Evolutionary conservation across 1,284 basidiomycete species (phyloP).

Genomic region (Apiotrichum veenhuisii): DNA sequence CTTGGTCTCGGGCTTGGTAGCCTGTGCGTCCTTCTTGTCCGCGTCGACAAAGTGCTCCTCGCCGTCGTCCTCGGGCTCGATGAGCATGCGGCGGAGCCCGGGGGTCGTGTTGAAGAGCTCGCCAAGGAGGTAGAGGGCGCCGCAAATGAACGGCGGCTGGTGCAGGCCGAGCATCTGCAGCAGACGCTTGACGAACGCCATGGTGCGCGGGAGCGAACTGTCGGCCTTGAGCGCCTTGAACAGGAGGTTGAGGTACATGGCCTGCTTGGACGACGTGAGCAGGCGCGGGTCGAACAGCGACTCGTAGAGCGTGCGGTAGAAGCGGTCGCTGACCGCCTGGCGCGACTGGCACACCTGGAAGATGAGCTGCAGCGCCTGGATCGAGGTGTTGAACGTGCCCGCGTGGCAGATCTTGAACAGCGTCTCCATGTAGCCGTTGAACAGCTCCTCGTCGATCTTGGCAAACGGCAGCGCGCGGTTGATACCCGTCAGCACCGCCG

Average conservation of each 20-base stretch:
- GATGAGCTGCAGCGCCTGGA: slow-evolving; percentile 90
- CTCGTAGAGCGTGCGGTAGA: slow-evolving; percentile 86
- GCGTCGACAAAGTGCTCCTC: slow-evolving; percentile 56
- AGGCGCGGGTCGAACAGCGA: slow-evolving; percentile 82
- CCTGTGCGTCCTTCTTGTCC: slow-evolving; percentile 21
- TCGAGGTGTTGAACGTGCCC: slow-evolving; percentile 84
- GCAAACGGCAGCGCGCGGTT: slow-evolving; percentile 94
- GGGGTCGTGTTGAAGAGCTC: slow-evolving; percentile 73
- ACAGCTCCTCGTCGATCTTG: slow-evolving; percentile 62
- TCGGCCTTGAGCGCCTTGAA: slow-evolving; percentile 91
- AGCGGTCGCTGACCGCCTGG: slow-evolving; percentile 68
- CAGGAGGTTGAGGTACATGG: slow-evolving; percentile 93
- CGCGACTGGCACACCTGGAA: slow-evolving; percentile 64
- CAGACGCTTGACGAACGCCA: slow-evolving; percentile 81
- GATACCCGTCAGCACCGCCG: slow-evolving; percentile 88
- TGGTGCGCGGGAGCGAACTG: slow-evolving; percentile 59
- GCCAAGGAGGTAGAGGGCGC: slow-evolving; percentile 65
- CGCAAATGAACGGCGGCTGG: slow-evolving; percentile 84
- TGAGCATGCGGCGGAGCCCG: slow-evolving; percentile 66
- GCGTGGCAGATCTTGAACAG: slow-evolving; percentile 95
- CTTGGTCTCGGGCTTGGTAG: slow-evolving; percentile 11
- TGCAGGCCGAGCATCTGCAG: slow-evolving; percentile 75
- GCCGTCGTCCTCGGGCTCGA: slow-evolving; percentile 51
- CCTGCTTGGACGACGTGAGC: slow-evolving; percentile 82
- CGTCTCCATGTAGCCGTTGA: slow-evolving; percentile 85